A percentile compares a stretch with the other conserved stretches of the same genome.
phyloP scores from a whole-genome alignment of 139 green algal species.

The Chlamydomonas urium region DNA sequence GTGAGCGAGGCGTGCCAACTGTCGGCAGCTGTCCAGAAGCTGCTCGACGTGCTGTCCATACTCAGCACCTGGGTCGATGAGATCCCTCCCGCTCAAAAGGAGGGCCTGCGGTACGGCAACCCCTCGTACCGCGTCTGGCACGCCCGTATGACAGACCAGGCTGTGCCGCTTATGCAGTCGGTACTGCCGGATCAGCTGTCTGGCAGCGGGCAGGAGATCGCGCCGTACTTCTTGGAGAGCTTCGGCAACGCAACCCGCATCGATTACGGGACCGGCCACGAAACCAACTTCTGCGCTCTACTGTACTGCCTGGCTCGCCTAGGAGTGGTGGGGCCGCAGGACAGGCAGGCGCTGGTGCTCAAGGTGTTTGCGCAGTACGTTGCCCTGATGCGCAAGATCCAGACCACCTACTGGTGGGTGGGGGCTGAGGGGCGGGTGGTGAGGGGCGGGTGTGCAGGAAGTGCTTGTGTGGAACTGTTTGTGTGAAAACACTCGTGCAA shows the following conservation, averaged over 20 bases:
- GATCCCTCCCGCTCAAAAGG: conserved; percentile 69
- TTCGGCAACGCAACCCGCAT: conserved; percentile 93
- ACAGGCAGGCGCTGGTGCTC: conserved; percentile 45
- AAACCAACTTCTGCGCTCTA: conserved; percentile 88
- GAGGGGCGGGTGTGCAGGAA: too few species aligned
- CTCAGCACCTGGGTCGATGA: conserved; percentile 74
- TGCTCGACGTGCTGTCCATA: conserved; percentile 53
- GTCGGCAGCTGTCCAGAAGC: background rate
- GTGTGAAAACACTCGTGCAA: background rate
- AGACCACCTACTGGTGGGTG: conserved; percentile 87
- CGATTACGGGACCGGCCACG: conserved; percentile 96
- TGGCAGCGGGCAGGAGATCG: conserved; percentile 64
- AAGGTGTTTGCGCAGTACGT: conserved; percentile 74
- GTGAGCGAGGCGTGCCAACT: conserved; percentile 44
- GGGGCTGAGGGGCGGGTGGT: too few species aligned
- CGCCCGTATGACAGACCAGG: conserved; percentile 41
- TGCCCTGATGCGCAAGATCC: conserved; percentile 83
- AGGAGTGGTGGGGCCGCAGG: conserved; percentile 58
- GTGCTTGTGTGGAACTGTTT: background rate
- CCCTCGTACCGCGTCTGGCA: conserved; percentile 82
- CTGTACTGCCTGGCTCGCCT: conserved; percentile 87
- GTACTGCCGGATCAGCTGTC: conserved; percentile 38
- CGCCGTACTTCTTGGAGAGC: conserved; percentile 77
- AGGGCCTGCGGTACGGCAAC: conserved; percentile 91
- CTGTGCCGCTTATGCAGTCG: conserved; percentile 29